Evolutionary conservation across 768 basidiomycete genomes (phyloP).

Genomic region (Boletus barrowsii): DNA sequence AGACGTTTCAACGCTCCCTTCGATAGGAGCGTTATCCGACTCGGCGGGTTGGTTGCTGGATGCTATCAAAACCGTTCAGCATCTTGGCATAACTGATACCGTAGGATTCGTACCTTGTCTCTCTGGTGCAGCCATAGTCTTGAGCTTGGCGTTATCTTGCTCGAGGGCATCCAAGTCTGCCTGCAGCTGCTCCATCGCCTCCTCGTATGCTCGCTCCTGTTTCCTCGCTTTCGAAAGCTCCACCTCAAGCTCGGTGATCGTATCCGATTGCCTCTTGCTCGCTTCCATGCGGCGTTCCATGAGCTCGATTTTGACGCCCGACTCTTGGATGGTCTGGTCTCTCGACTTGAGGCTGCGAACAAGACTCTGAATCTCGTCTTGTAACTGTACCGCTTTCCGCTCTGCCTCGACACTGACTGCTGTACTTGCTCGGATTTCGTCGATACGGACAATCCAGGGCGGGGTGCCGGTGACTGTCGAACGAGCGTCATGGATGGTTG

Average conservation of each 20-base stretch:
- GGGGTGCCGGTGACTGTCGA: conserved; percentile 63
- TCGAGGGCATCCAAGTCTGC: conserved; percentile 83
- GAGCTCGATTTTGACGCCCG: conserved; percentile 87
- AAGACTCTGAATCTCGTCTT: conserved; percentile 88
- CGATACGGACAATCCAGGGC: conserved; percentile 83
- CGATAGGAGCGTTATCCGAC: conserved; percentile 61
- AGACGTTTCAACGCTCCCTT: conserved; percentile 83
- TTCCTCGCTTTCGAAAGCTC: conserved; percentile 80
- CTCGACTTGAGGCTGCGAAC: conserved; percentile 80
- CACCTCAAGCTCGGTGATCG: conserved; percentile 74
- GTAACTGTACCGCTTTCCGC: conserved; percentile 77
- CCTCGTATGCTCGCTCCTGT: conserved; percentile 87
- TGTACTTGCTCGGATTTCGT: conserved; percentile 76
- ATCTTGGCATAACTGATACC: neutral
- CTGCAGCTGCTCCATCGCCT: conserved; percentile 91
- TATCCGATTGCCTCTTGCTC: conserved; percentile 86
- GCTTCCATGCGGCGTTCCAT: conserved; percentile 93
- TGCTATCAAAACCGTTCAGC: conserved; percentile 24
- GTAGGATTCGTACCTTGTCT: conserved; percentile 54
- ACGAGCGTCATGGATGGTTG: neutral
- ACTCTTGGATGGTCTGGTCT: conserved; percentile 89
- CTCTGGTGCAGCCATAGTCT: conserved; percentile 63
- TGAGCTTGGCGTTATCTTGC: conserved; percentile 84
- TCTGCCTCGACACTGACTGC: conserved; percentile 93
- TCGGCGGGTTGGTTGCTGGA: conserved; percentile 52